Evolutionary conservation across 306 rosid genomes (phyloP).

Genomic region (Gastrolobium bilobum): DNA sequence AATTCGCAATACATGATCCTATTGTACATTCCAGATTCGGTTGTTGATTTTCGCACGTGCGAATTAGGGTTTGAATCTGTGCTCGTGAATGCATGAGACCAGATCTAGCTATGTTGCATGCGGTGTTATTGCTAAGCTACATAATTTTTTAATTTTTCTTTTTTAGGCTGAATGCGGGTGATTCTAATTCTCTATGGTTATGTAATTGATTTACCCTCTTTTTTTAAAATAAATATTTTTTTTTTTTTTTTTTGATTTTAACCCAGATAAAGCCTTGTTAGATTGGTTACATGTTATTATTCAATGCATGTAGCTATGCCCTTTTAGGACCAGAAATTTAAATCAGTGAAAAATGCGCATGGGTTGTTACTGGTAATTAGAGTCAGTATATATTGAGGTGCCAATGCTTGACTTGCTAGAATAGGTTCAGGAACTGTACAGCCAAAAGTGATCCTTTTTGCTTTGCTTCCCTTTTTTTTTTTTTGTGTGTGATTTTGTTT

Average conservation of each 20-base stretch:
- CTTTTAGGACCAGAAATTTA: background rate
- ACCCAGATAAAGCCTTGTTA: background rate
- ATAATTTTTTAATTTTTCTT: background rate
- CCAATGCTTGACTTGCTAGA: background rate
- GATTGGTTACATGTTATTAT: background rate
- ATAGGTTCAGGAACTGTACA: background rate
- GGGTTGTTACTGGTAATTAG: slow-evolving; percentile 6
- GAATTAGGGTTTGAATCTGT: slow-evolving; percentile 38
- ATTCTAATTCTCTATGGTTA: slow-evolving; percentile 9
- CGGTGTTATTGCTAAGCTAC: background rate
- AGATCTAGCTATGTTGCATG: slow-evolving; percentile 19
- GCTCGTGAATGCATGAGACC: background rate
- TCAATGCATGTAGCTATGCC: background rate
- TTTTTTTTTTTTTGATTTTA: too few relatives aligned
- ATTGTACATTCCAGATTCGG: background rate
- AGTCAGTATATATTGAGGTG: background rate
- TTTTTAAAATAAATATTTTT: background rate
- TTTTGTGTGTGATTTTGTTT: background rate
- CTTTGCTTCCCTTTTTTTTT: background rate
- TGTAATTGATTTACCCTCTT: background rate
- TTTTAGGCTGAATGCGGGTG: background rate
- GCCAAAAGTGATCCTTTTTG: background rate
- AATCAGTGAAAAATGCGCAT: background rate
- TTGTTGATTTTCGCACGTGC: background rate
- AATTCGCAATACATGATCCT: slow-evolving; percentile 30